phyloP scores from a whole-genome alignment of 2,329 filamentous ascomycete genomes.

The Trichoderma oligosporum region DNA sequence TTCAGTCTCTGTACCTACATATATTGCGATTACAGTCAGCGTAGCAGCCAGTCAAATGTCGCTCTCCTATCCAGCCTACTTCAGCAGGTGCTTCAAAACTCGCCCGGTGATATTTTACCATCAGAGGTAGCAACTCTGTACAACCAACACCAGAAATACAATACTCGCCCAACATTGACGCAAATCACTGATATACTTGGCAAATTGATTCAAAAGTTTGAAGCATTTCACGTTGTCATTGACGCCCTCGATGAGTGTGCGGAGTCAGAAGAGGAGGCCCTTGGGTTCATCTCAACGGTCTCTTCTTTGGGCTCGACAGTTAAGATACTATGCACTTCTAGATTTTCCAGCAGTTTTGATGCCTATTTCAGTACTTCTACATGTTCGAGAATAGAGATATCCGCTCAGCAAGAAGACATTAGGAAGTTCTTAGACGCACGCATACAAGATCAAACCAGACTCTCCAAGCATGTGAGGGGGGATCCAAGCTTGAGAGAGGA shows the following conservation, averaged over 20 bases:
- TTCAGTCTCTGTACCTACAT: not conserved
- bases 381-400: not conserved
- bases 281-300: not conserved
- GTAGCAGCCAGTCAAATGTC: not conserved
- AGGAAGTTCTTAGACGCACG: not conserved
- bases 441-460: not conserved
- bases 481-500: not conserved
- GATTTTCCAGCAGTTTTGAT: not conserved
- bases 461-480: not conserved
- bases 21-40: slow-evolving; percentile 2
- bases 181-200: not conserved
- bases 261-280: not conserved
- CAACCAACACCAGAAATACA: not conserved
- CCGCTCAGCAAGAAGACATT: not conserved
- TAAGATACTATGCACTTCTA: not conserved
- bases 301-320: not conserved
- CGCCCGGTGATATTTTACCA: not conserved
- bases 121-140: not conserved
- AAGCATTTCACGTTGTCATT: not conserved
- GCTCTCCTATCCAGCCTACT: not conserved
- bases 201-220: not conserved
- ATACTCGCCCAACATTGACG: not conserved
- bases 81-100: not conserved
- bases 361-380: not conserved
- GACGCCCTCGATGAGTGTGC: not conserved